Base-by-base conservation (phyloP, 768 basidiomycete species). In the Postia placenta region DNA sequence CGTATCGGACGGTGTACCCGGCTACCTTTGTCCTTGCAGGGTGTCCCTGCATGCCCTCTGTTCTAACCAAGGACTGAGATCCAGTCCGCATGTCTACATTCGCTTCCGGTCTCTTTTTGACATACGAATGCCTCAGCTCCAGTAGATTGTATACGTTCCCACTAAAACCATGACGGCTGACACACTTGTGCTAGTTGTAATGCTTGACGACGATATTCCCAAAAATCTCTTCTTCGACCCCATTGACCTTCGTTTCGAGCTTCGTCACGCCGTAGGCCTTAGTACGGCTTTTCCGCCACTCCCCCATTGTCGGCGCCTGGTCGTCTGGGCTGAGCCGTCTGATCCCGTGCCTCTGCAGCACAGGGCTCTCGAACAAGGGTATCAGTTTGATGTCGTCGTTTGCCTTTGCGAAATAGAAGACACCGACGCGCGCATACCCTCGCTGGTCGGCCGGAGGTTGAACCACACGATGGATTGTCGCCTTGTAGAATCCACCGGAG, bases 391-490 rank as follows among this genome's bases (percentile, higher is more conserved):
- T 70, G 24, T 71, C 57, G 57, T 82, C 80, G 52, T 82, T 74
- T 0, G 74, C 63, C 69, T 72, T 67, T 26, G 61, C 63, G 55
- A 84, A 83, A 61, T 83, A 82, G 59, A 82, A 81, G 2, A 74
- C 68, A 0, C 81, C 80, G 1, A 82, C 67, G 7, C 81, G 75
- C 14, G 74, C 67, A 52, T 69, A 64, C 25, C 58, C 60, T 25
- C 64, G 73, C 53, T 83, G 81, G 51, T 81, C 79, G 0, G 59
- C 55, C 9, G 80, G 81, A 2, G 80, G 82, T 54, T 77, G 76
- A 2, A 80, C 68, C 15, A 83, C 80, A 12, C 80, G 74, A 55
- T 83, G 81, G 43, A 81, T 74, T 1, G 81, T 82, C 11, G 73
- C 75, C 26, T 69, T 72, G 62, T 82, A 82, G 54, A 67, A 81